Percentiles rank a stretch among this genome's conserved stretches.
Conservation (phyloP, 768 basidiomycete species). For the Albatrellus ellisii region DNA sequence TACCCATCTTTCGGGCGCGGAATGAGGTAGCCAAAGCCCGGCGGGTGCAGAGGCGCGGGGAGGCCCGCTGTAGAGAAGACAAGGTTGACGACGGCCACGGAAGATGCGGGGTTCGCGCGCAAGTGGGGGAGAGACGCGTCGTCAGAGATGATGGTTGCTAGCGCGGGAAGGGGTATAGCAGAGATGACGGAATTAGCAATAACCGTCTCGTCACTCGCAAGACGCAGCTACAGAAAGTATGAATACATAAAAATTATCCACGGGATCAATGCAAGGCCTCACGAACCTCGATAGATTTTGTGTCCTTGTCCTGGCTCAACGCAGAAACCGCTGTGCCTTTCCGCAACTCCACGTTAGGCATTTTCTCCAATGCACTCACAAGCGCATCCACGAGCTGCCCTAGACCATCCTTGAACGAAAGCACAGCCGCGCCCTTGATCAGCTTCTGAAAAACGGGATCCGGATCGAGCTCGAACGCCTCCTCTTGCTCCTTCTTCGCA, state of each 20-base stretch:
- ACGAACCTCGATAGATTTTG: slow-evolving; percentile 33
- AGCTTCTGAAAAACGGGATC: slow-evolving; percentile 12
- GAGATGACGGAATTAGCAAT: slow-evolving; percentile 62
- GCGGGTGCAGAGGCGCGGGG: slow-evolving; percentile 46
- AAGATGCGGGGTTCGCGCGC: slow-evolving; percentile 54
- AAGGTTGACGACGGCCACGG: slow-evolving; percentile 82
- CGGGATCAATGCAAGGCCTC: too few relatives aligned
- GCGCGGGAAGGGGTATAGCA: slow-evolving; percentile 49
- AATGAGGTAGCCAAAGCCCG: slow-evolving; percentile 90
- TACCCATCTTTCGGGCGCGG: slow-evolving; percentile 61
- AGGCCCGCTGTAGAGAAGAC: slow-evolving; percentile 47
- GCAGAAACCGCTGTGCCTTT: slow-evolving; percentile 26
- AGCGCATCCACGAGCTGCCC: slow-evolving; percentile 50
- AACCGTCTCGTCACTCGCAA: slow-evolving; percentile 22
- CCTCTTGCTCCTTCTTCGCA: slow-evolving; percentile 9
- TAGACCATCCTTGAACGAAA: slow-evolving; percentile 72
- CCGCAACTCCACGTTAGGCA: slow-evolving; percentile 46
- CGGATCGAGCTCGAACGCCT: slow-evolving; percentile 35
- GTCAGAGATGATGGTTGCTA: slow-evolving; percentile 31
- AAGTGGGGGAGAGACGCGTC: slow-evolving; percentile 44
- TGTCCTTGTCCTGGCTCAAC: slow-evolving; percentile 21
- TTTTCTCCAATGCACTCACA: slow-evolving; percentile 28
- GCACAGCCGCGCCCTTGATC: slow-evolving; percentile 59
- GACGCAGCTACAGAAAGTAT: slow-evolving; percentile 20
- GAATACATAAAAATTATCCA: too few relatives aligned